phyloP scores from a whole-genome alignment of 2,329 filamentous ascomycete genomes.

The Albophoma yamanashiensis region DNA sequence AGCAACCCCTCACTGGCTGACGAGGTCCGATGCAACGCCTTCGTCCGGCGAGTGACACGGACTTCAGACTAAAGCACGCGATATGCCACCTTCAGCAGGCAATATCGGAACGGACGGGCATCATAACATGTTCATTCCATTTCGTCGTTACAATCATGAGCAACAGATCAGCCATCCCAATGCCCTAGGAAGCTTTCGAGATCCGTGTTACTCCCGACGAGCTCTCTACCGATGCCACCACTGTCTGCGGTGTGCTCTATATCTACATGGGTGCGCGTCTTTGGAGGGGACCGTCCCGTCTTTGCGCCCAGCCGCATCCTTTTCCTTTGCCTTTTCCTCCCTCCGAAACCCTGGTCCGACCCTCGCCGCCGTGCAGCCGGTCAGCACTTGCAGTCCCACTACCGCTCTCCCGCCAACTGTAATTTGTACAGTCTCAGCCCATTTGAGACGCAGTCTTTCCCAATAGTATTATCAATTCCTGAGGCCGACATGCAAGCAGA shows the following conservation, averaged over 20 bases:
- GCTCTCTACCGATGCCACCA: constrained; percentile 6
- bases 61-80: neutral
- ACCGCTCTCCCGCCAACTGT: constrained; percentile 16
- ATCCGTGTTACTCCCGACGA: constrained; percentile 10
- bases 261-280: constrained; percentile 9
- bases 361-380: neutral
- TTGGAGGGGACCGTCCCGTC: neutral
- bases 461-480: neutral
- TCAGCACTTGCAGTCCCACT: constrained; percentile 12
- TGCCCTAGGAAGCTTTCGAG: constrained; percentile 9
- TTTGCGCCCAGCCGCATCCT: constrained; percentile 1
- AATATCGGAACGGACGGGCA: neutral
- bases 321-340: neutral
- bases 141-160: constrained; percentile 20
- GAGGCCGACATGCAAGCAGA: neutral
- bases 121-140: constrained; percentile 17
- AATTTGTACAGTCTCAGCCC: constrained; percentile 17
- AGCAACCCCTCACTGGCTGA: neutral
- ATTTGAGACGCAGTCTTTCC: constrained; percentile 13
- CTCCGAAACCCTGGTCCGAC: neutral
- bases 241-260: constrained; percentile 6
- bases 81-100: neutral
- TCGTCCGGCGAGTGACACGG: neutral
- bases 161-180: constrained; percentile 12
- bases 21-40: neutral